These are phyloP conservation scores for Cymbopogon flexuosus DNA, from an alignment of 202 grass and related monocot genomes.

Conservation along the genomic window DNA sequence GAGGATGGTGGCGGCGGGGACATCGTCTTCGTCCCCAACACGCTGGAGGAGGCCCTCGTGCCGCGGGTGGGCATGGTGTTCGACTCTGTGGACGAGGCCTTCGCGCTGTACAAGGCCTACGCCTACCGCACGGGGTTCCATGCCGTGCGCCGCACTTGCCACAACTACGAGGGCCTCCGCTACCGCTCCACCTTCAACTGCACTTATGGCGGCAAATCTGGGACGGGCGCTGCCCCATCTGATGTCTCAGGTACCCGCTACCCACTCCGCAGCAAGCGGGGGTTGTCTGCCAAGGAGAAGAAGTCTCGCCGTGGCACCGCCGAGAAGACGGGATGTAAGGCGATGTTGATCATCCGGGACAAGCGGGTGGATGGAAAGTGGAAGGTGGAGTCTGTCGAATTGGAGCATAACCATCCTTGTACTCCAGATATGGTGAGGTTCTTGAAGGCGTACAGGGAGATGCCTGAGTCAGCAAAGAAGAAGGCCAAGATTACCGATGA, in stretches of 20 bases:
- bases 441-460: conserved; percentile 70
- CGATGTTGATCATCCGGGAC: conserved; percentile 58
- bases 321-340: conserved; percentile 63
- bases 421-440: conserved; percentile 78
- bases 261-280: conserved; percentile 47
- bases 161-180: conserved; percentile 75
- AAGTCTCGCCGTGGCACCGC: conserved; percentile 24
- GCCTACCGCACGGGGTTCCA: conserved; percentile 77
- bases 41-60: conserved; percentile 65
- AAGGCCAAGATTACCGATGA: conserved; percentile 59
- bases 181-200: conserved; percentile 83
- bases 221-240: neutral
- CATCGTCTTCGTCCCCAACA: conserved; percentile 48
- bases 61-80: conserved; percentile 58
- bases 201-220: conserved; percentile 52
- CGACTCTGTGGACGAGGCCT: conserved; percentile 74
- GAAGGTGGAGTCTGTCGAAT: conserved; percentile 65
- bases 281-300: conserved; percentile 24
- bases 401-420: conserved; percentile 79
- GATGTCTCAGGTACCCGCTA: conserved; percentile 32
- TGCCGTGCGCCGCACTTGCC: conserved; percentile 71
- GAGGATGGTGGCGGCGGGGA: conserved; percentile 24
- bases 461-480: conserved; percentile 52
- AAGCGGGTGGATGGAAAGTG: conserved; percentile 53
- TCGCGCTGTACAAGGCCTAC: conserved; percentile 69